These are phyloP conservation scores for Septoria petroselini DNA, from an alignment of 2,329 filamentous ascomycete species.

Conservation along the genomic window DNA sequence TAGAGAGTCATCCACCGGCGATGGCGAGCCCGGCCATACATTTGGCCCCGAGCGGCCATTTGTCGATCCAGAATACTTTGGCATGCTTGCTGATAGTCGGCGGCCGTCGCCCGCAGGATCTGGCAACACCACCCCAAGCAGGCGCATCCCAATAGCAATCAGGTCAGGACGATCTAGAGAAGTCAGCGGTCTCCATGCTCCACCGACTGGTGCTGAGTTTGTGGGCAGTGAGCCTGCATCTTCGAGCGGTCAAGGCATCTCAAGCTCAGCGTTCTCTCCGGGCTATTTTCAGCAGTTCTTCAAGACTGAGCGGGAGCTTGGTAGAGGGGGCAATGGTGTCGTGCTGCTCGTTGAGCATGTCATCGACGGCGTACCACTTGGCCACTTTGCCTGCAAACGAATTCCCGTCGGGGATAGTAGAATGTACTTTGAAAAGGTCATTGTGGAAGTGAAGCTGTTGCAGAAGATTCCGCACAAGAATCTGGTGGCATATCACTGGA, in stretches of 20 bases:
- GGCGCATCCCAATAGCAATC: slow-evolving; percentile 43
- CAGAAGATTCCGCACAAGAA: slow-evolving; percentile 92
- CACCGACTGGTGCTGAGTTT: slow-evolving; percentile 52
- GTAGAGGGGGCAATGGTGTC: slow-evolving; percentile 88
- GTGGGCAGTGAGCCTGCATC: slow-evolving; percentile 46
- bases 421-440: slow-evolving; percentile 88
- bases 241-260: slow-evolving; percentile 63
- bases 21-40: slow-evolving; percentile 39
- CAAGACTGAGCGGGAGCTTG: slow-evolving; percentile 79
- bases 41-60: slow-evolving; percentile 58
- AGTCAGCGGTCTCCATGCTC: slow-evolving; percentile 32
- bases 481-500: slow-evolving; percentile 91
- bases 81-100: slow-evolving; percentile 69
- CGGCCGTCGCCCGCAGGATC: slow-evolving; percentile 46
- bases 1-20: slow-evolving; percentile 27
- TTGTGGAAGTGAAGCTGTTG: slow-evolving; percentile 88
- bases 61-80: slow-evolving; percentile 90
- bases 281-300: slow-evolving; percentile 94
- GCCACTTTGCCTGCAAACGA: slow-evolving; percentile 92
- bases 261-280: slow-evolving; percentile 80
- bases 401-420: slow-evolving; percentile 90
- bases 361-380: slow-evolving; percentile 81
- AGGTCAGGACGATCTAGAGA: slow-evolving; percentile 36
- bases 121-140: slow-evolving; percentile 40
- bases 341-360: slow-evolving; percentile 91